Evolutionary conservation across 2,329 filamentous ascomycete species (phyloP), one percentile per base, ranked within the genome.

Genomic region (Cercospora berteroae): DNA sequence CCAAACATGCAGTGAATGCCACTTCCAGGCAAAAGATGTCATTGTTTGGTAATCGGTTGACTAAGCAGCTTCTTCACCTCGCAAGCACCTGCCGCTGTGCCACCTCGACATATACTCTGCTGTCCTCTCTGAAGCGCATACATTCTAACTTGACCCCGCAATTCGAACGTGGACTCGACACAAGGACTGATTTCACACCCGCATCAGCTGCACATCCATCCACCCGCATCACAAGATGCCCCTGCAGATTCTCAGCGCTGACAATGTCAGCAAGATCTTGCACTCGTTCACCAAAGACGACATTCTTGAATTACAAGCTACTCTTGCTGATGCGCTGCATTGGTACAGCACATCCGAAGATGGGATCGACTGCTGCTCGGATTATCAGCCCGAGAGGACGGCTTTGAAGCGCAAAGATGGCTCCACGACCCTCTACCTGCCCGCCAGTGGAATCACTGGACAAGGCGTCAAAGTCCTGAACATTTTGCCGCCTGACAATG

Each of bases 391-490:
- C 0, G 83, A 85, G 65, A 82, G 88, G 48, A 89, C 87, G 1
- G 81, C 84, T 1, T 83, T 90, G 62, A 86, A 85, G 62, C 84
- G 86, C 12, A 84, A 84, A 61, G 84, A 88, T 82, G 88, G 88
- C 3, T 83, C 84, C 33, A 87, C 85, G 1, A 89, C 87, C 3
- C 80, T 90, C 9, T 89, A 90, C 78, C 89, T 90, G 87, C 89
- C 89, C 2, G 87, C 87, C 12, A 87, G 83, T 44, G 87, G 85
- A 13, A 84, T 85, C 31, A 82, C 83, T 48, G 84, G 85, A 2
- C 81, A 89, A 18, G 89, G 88, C 5, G 85, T 90, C 69, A 90
- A 90, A 76, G 86, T 90, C 50, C 84, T 90, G 50, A 88, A 86
- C 9, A 76, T 88, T 13, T 77, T 82, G 33, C 80, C 76, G 2